These are phyloP conservation scores for Pseudogymnoascus verrucosus DNA, from an alignment of 2,329 filamentous ascomycete genomes.

Conservation along the genomic window DNA sequence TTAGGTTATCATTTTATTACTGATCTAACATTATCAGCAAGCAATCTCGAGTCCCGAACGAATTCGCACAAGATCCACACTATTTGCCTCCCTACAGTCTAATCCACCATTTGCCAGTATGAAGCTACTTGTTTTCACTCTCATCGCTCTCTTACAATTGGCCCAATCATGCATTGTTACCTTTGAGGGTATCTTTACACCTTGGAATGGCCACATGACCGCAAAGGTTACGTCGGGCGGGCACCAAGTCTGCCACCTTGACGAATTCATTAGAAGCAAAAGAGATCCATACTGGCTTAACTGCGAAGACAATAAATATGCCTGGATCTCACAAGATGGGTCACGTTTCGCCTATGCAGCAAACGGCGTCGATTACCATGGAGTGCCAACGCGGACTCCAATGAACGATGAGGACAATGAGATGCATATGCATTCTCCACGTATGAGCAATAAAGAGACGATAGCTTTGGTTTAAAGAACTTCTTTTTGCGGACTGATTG, in stretches of 20 bases:
- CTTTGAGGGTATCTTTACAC: not conserved
- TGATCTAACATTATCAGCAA: not conserved
- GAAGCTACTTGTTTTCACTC: not conserved
- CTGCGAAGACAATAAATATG: not conserved
- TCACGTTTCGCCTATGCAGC: not conserved
- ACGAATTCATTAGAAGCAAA: not conserved
- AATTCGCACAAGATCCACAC: not conserved
- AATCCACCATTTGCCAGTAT: not conserved
- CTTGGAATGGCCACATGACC: not conserved
- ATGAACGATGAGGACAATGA: not conserved
- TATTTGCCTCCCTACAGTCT: not conserved
- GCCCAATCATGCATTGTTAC: not conserved
- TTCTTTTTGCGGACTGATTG: not conserved
- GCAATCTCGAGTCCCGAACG: not conserved
- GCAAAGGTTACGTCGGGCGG: not conserved
- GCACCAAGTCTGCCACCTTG: not conserved
- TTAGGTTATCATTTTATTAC: not conserved
- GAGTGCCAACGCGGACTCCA: not conserved
- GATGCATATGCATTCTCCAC: not conserved
- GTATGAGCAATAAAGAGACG: not conserved
- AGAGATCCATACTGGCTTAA: not conserved
- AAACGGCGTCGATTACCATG: constrained; percentile 1
- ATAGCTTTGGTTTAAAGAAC: not conserved
- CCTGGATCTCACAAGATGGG: not conserved
- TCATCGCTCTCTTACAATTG: not conserved